phyloP scores from a whole-genome alignment of 1,139 yeast genomes.

The Meyerozyma elateridarum region DNA sequence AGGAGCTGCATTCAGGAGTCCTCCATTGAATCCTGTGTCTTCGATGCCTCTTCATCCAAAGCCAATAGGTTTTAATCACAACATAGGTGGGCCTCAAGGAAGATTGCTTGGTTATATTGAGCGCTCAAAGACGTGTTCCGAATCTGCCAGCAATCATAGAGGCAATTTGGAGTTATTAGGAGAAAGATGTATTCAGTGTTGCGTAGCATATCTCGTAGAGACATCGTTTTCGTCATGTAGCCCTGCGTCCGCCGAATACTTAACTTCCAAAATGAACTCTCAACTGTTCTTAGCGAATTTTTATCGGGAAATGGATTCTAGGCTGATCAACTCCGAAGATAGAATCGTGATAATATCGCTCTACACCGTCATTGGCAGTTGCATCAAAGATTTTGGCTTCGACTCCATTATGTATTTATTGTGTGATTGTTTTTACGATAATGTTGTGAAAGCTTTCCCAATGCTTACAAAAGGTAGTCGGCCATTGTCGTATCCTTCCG shows the following conservation, averaged over 20 bases:
- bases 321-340: slow-evolving; percentile 33
- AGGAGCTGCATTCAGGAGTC: background rate
- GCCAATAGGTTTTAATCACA: no score
- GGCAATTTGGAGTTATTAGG: slow-evolving; percentile 2
- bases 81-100: slow-evolving; percentile 1
- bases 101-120: slow-evolving; percentile 1
- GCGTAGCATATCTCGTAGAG: slow-evolving; percentile 10
- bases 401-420: slow-evolving; percentile 58
- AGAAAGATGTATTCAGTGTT: background rate
- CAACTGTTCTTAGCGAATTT: slow-evolving; percentile 43
- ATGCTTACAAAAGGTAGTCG: slow-evolving; percentile 45
- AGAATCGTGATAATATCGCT: slow-evolving; percentile 49
- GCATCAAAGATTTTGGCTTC: slow-evolving; percentile 77
- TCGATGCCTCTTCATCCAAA: background rate
- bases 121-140: slow-evolving; percentile 5
- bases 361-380: slow-evolving; percentile 60
- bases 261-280: slow-evolving; percentile 47
- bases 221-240: slow-evolving; percentile 15
- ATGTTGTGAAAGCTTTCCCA: slow-evolving; percentile 63
- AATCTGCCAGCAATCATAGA: background rate
- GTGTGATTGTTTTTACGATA: slow-evolving; percentile 62
- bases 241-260: slow-evolving; percentile 47
- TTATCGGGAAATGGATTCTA: slow-evolving; percentile 46
- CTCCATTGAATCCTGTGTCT: background rate
- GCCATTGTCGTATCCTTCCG: no score